Conservation (phyloP, 192 early-diverging fungal species). For the Endogone sp. region DNA sequence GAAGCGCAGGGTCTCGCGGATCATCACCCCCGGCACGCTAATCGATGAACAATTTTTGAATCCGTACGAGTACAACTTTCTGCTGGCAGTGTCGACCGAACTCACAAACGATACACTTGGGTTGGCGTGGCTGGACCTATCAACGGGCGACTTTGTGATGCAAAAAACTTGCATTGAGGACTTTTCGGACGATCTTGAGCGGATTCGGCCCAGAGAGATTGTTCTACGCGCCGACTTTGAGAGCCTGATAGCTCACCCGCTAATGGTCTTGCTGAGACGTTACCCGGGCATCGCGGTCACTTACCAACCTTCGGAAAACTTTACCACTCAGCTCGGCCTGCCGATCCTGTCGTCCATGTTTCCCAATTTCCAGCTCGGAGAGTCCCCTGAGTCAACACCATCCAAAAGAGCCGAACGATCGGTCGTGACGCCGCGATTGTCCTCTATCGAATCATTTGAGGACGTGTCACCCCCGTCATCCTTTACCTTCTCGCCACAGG, state of each 20-base stretch:
- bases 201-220: slow-evolving; percentile 85
- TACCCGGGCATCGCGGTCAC: slow-evolving; percentile 21
- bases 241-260: not conserved
- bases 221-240: slow-evolving; percentile 43
- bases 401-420: not conserved
- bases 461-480: no score
- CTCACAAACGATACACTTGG: slow-evolving; percentile 33
- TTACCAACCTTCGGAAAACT: slow-evolving; percentile 7
- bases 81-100: slow-evolving; percentile 50
- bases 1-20: slow-evolving; percentile 65
- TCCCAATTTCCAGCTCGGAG: not conserved
- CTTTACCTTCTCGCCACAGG: slow-evolving; percentile 5
- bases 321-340: not conserved
- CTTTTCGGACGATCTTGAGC: slow-evolving; percentile 66
- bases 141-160: slow-evolving; percentile 84
- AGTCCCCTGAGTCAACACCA: not conserved
- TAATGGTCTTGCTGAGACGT: slow-evolving; percentile 24
- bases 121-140: slow-evolving; percentile 89
- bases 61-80: slow-evolving; percentile 68
- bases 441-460: no score
- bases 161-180: slow-evolving; percentile 39
- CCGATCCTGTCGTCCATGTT: not conserved
- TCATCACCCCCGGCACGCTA: slow-evolving; percentile 84
- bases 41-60: slow-evolving; percentile 72
- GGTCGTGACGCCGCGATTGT: not conserved